Evolutionary conservation across 2,329 filamentous ascomycete species (phyloP).

Genomic region (Diaporthe ampelina): DNA sequence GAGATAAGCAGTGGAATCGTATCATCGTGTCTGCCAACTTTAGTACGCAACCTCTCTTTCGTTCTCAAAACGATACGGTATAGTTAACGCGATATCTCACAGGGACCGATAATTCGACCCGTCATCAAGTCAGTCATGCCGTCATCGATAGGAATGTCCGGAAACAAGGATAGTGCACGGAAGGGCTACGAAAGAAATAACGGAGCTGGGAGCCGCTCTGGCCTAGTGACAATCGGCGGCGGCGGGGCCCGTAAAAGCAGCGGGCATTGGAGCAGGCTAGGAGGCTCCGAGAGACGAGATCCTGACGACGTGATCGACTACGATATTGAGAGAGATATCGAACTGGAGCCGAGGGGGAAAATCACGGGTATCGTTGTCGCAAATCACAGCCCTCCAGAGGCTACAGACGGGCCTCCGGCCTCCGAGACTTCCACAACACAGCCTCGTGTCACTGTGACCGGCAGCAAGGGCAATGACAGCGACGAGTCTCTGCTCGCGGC

Average conservation of each 20-base stretch:
- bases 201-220: background rate
- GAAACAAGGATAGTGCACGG: slow-evolving; percentile 9
- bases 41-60: background rate
- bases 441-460: background rate
- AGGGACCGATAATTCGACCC: slow-evolving; percentile 31
- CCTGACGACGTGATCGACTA: background rate
- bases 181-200: background rate
- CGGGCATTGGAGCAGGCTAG: slow-evolving; percentile 26
- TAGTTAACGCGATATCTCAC: background rate
- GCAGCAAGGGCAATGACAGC: slow-evolving; percentile 20
- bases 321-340: slow-evolving; percentile 21
- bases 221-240: slow-evolving; percentile 30
- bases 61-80: background rate
- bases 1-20: slow-evolving; percentile 37
- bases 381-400: background rate
- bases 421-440: background rate
- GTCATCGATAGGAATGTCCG: slow-evolving; percentile 6
- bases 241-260: slow-evolving; percentile 14
- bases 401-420: background rate
- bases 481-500: slow-evolving; percentile 32
- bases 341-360: slow-evolving; percentile 1
- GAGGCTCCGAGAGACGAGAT: background rate
- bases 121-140: slow-evolving; percentile 36
- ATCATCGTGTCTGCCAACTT: slow-evolving; percentile 33
- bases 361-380: background rate